A percentile compares a stretch with the other conserved stretches of the same genome.
Conservation (phyloP, 176 grass and related monocot species). For the barley (Hordeum vulgare) region DNA sequence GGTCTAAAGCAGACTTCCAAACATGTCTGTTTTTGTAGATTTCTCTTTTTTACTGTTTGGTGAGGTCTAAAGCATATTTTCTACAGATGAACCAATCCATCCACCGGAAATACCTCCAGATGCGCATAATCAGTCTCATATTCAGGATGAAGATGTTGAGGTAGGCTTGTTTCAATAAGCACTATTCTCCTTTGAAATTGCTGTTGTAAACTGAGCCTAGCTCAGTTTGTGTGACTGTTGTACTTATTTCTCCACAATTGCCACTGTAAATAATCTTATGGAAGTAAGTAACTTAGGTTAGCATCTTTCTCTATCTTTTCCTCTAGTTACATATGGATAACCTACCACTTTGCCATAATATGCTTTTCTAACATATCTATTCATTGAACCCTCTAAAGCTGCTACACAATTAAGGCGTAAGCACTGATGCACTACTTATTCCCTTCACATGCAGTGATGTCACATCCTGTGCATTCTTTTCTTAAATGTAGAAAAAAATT, state of each 20-base stretch:
- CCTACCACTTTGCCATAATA: neutral
- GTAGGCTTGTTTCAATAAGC: constrained; percentile 24
- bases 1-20: neutral
- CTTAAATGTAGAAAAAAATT: constrained; percentile 3
- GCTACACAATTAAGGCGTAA: neutral
- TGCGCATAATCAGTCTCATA: constrained; percentile 21
- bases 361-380: neutral
- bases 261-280: constrained; percentile 9
- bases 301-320: neutral
- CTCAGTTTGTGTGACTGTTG: neutral
- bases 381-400: neutral
- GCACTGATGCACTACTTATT: neutral
- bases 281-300: neutral
- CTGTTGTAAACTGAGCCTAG: neutral
- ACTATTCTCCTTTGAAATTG: neutral
- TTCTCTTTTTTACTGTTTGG: neutral
- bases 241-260: neutral
- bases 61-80: constrained; percentile 21
- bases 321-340: neutral
- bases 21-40: neutral
- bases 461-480: neutral
- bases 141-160: constrained; percentile 19
- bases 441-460: neutral
- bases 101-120: constrained; percentile 9
- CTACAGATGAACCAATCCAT: constrained; percentile 34